These are phyloP conservation scores for Russula dissimulans DNA, from an alignment of 768 basidiomycete species.

Conservation along the genomic window DNA sequence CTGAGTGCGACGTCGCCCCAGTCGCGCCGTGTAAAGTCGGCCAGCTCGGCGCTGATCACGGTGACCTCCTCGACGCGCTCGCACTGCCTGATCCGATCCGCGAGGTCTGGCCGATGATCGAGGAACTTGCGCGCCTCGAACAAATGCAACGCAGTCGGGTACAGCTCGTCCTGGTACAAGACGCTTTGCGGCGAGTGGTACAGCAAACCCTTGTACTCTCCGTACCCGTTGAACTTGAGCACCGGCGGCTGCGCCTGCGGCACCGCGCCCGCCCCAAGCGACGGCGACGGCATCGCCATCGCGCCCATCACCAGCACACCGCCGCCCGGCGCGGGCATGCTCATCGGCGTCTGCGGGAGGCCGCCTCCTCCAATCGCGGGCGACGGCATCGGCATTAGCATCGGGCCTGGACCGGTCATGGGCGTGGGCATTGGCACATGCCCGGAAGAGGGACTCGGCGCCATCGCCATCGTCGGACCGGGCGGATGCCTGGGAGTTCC, in stretches of 20 bases:
- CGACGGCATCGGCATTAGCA: background rate
- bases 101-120: constrained; percentile 38
- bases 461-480: background rate
- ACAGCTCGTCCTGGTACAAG: constrained; percentile 42
- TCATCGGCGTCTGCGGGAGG: background rate
- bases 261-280: constrained; percentile 10
- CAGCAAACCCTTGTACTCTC: constrained; percentile 41
- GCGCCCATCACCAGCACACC: background rate
- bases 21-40: constrained; percentile 37
- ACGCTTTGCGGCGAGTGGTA: constrained; percentile 61
- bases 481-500: background rate
- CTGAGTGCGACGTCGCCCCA: constrained; percentile 47
- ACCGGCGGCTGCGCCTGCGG: constrained; percentile 6
- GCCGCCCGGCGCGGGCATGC: background rate
- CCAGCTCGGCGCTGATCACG: constrained; percentile 25
- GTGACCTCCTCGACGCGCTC: constrained; percentile 33
- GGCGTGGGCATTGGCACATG: constrained; percentile 6
- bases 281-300: background rate
- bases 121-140: constrained; percentile 67
- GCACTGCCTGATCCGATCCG: constrained; percentile 45
- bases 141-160: constrained; percentile 67
- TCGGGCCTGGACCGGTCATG: background rate
- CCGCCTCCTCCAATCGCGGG: background rate
- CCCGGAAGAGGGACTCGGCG: background rate
- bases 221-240: constrained; percentile 28